Base-by-base conservation (phyloP, 202 grass and related monocot genomes). In the Eragrostis tef region DNA sequence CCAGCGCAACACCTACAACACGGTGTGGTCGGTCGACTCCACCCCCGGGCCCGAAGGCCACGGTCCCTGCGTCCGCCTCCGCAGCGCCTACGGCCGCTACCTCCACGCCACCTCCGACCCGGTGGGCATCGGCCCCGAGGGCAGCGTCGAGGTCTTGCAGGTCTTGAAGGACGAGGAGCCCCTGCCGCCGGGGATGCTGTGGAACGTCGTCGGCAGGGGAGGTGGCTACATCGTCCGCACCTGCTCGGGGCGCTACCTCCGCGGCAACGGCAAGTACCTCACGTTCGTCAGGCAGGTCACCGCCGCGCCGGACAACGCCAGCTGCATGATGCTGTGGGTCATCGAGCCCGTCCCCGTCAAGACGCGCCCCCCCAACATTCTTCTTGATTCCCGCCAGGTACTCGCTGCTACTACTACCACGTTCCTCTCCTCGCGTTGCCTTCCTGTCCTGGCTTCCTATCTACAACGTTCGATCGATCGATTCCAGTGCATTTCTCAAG, bases 291-390 rank as follows among this genome's bases (percentile, higher is more conserved):
- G 8, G 3, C 56, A 48, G 6, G 57, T 85, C 65, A 81, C 82
- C 72, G 73, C 70, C 66, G 83, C 78, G 21, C 72, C 57, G 0
- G 78, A 89, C 12, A 80, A 71, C 0, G 65, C 39, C 9, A 89
- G 82, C 72, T 24, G 72, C 10, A 89, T 89, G 87, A 64, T 89
- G 66, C 87, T 73, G 71, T 89, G 87, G 87, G 17, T 31, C 48
- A 41, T 89, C 41, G 72, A 89, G 82, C 79, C 17, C 50, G 83
- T 89, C 0, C 72, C 87, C 27, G 0, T 46, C 24, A 20, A 60
- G 22, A 27, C 50, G 0, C 66, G 66, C 12, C 87, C 83, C 9
- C 20, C 29, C 73, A 51, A 5, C 34, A 39, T 39, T 2, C 34
- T 39, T 6, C 5, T 3, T 3, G 34, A 39, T 39, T 5, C 34